Conservation (phyloP, 2,329 filamentous ascomycete species). For the Venturia effusa region DNA sequence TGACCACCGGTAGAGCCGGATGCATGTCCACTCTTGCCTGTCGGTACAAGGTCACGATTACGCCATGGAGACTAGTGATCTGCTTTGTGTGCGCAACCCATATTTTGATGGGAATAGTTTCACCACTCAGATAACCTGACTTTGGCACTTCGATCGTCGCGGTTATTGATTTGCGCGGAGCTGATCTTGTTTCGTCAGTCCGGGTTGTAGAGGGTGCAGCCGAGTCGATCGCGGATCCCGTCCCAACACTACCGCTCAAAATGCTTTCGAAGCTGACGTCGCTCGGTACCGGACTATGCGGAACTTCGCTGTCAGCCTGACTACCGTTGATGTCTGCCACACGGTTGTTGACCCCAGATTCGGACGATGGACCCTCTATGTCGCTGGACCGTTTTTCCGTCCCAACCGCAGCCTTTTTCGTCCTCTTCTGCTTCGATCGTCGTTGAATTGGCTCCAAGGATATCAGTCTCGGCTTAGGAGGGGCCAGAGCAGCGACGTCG, state of each 20-base stretch:
- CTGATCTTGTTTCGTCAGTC: constrained; percentile 34
- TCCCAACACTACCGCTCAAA: constrained; percentile 50
- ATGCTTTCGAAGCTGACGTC: constrained; percentile 37
- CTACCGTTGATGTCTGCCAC: background rate
- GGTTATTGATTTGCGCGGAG: constrained; percentile 62
- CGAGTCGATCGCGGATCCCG: constrained; percentile 33
- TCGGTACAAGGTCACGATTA: constrained; percentile 86
- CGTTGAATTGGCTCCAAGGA: constrained; percentile 80
- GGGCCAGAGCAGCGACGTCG: constrained; percentile 65
- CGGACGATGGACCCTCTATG: constrained; percentile 1
- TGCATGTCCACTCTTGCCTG: constrained; percentile 83
- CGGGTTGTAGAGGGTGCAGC: constrained; percentile 27
- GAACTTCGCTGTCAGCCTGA: constrained; percentile 21
- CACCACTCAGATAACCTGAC: constrained; percentile 77
- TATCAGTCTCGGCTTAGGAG: constrained; percentile 71
- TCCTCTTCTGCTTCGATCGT: constrained; percentile 52
- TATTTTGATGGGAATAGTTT: constrained; percentile 69
- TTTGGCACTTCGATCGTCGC: constrained; percentile 74
- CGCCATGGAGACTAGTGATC: constrained; percentile 81
- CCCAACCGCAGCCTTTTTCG: constrained; percentile 14
- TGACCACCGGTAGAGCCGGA: constrained; percentile 47
- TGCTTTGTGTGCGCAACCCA: constrained; percentile 79
- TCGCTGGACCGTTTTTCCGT: constrained; percentile 3
- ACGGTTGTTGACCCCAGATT: constrained; percentile 1
- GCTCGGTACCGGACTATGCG: constrained; percentile 35